Evolutionary conservation across 306 rosid genomes (phyloP).

Genomic region (Notholithocarpus densiflorus): DNA sequence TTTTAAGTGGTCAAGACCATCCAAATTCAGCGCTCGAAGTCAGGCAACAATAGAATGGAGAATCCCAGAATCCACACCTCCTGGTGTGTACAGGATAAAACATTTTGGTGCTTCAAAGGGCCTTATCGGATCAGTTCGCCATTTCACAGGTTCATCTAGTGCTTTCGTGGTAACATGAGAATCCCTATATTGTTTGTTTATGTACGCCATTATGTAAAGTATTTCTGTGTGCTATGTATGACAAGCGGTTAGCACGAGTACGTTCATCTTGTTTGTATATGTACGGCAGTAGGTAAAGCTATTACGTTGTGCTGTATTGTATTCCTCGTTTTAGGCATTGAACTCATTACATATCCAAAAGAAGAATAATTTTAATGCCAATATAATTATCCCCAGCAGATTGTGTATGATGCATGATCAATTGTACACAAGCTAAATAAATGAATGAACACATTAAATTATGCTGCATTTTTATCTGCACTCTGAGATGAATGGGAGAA

Average conservation of each 20-base stretch:
- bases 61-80: conserved; percentile 51
- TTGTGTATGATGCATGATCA: no score
- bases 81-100: conserved; percentile 69
- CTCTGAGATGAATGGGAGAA: conserved; percentile 41
- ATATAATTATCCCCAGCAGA: no score
- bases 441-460: no score
- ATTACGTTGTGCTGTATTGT: no score
- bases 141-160: conserved; percentile 81
- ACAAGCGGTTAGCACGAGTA: background rate
- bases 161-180: conserved; percentile 65
- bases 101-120: conserved; percentile 89
- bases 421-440: no score
- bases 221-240: background rate
- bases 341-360: no score
- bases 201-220: background rate
- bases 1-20: conserved; percentile 83
- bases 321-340: no score
- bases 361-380: no score
- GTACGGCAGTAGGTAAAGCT: background rate
- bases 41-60: conserved; percentile 85
- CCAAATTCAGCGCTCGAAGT: conserved; percentile 56
- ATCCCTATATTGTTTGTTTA: background rate
- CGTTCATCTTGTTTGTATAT: background rate
- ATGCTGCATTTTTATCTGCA: conserved; percentile 27
- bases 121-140: conserved; percentile 57